These are phyloP conservation scores for Citrus sp. DNA, from an alignment of 345 rosid genomes.

Conservation along the genomic window DNA sequence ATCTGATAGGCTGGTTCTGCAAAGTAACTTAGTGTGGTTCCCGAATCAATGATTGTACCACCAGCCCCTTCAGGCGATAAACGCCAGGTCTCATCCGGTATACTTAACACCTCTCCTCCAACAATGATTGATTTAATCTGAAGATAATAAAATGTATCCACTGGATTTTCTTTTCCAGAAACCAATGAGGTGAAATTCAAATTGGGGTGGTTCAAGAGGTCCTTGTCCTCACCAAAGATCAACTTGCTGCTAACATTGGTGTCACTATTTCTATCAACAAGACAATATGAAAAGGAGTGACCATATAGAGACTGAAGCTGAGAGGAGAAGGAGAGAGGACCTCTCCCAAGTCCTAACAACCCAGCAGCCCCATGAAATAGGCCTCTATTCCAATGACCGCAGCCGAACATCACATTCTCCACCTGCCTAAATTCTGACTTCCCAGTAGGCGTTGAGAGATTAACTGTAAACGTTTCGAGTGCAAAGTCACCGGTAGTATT, in stretches of 20 bases:
- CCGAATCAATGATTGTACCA: conserved; percentile 87
- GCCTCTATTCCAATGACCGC: conserved; percentile 95
- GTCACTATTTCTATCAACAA: conserved; percentile 70
- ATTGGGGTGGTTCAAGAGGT: conserved; percentile 48
- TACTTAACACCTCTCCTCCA: conserved; percentile 55
- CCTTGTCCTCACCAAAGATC: conserved; percentile 75
- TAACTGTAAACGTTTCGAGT: conserved; percentile 70
- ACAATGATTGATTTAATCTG: conserved; percentile 66
- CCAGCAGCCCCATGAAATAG: conserved; percentile 84
- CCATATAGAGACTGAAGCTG: conserved; percentile 84
- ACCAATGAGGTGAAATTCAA: conserved; percentile 77
- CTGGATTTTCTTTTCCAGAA: conserved; percentile 48
- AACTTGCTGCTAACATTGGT: conserved; percentile 69
- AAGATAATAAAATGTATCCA: conserved; percentile 71
- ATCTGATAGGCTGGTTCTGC: conserved; percentile 61
- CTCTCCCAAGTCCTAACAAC: conserved; percentile 82
- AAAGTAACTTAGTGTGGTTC: conserved; percentile 67
- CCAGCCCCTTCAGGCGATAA: conserved; percentile 62
- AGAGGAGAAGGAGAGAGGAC: conserved; percentile 77
- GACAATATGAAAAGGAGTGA: conserved; percentile 82
- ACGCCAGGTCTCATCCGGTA: conserved; percentile 73
- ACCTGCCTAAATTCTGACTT: conserved; percentile 46
- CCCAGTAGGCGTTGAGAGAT: conserved; percentile 46
- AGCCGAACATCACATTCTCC: conserved; percentile 82
- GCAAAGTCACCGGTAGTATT: conserved; percentile 89